Evolutionary conservation across 1,284 basidiomycete species (phyloP), one percentile per base, ranked within the genome.

Genomic region (Acaromyces ingoldii): DNA sequence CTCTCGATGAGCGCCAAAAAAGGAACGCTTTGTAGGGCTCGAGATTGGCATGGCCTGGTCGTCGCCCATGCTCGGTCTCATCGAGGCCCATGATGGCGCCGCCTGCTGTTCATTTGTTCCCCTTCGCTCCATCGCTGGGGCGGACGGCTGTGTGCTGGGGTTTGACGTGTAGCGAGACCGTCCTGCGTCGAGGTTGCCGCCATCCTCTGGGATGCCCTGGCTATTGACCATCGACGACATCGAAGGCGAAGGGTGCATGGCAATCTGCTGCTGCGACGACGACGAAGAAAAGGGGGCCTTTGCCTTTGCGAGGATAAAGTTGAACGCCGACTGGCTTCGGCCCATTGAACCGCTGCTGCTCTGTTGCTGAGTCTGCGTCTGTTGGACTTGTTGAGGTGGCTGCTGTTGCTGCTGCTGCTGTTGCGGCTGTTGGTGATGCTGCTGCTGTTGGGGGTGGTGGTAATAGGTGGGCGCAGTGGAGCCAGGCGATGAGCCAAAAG

Each of bases 221-320:
- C 40, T 19, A 28, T 36, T 28, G 26, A 22, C 50, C 11, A 51
- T 31, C n/a, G 42, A 44, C 2, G 33, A 38, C 30, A 51, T 36
- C 11, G 41, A 44, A 3, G 28, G 28, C 4, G 38, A 48, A 21
- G 58, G 44, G 15, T 57, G 52, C 19, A 55, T 55, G 10, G 50
- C 43, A 40, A 13, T 9, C 24, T 63, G 60, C 11, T 59, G 60
- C 15, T 49, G 47, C 42, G 55, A 58, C 6, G 56, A 53, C 1
- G 63, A 63, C 3, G 63, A 65, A 24, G 63, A 62, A 46, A 69
- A 69, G 25, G 64, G 57, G 19, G 53, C 61, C 48, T 71, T 71
- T 2, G 68, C 68, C 51, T 69, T 71, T 53, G 52, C 63, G 39
- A 71, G 51, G 19, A 71, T 51, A 38, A 71, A 70, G 55, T 69